Evolutionary conservation across 352 stramenopile genomes (phyloP), one percentile per base, ranked within the genome.

Genomic region (Aphanomyces invadans): DNA sequence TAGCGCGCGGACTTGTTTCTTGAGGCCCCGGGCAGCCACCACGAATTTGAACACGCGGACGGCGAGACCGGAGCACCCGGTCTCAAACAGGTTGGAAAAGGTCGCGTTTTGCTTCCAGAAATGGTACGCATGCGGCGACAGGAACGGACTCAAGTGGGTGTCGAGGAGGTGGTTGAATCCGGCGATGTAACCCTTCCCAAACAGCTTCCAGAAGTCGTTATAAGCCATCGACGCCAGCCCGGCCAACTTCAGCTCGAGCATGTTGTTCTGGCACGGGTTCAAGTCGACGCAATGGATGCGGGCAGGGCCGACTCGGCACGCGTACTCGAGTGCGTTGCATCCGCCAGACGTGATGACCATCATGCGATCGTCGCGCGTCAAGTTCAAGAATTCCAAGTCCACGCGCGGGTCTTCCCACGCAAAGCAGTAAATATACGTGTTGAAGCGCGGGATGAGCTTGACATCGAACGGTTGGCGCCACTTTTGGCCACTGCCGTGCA

Each of bases 291-390:
- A 65, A 32, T 70, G 71, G 15, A 79, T 70, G 42, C 57, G 38
- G 21, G 48, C 51, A 31, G 73, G 66, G 4, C 68, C 71, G 29
- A 57, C 49, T 56, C 73, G 56, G 57, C 71, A 64, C 5, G 76
- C 59, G 60, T 79, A 79, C 61, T 79, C 73, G 25, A 79, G 69
- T 4, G 71, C 71, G 57, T 79, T 76, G 46, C 68, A 72, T 33
- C 73, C 73, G 25, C 70, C 73, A 2, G 73, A 79, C 23, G 73
- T 73, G 26, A 79, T 71, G 9, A 70, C 76, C 52, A 79, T 66
- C 15, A 79, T 71, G 23, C 71, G 67, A 65, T 78, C 71, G 48
- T 71, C 54, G 2, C 71, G 70, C 31, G 71, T 64, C 12, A 79
- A 56, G 21, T 76, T 45, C 12, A 79, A 70, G 5, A 72, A 55